A percentile compares a stretch with the other conserved stretches of the same genome.
Conservation (phyloP, 345 rosid genomes). For the Melaleuca quinquenervia region DNA sequence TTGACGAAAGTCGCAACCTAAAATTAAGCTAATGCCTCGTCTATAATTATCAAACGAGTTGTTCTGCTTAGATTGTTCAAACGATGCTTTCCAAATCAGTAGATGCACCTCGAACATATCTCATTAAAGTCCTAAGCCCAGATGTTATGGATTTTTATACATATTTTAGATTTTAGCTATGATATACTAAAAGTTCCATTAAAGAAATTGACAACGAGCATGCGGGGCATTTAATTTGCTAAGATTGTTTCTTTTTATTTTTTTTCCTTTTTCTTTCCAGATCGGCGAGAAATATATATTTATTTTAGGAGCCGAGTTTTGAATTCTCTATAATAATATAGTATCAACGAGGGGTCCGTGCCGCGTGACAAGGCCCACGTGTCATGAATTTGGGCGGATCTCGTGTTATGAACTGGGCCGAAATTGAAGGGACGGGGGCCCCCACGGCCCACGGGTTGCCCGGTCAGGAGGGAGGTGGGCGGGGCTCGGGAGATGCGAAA, state of each 20-base stretch:
- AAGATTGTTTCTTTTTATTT: background rate
- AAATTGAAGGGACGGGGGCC: background rate
- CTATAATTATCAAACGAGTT: accelerated
- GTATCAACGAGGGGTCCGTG: too few relatives aligned
- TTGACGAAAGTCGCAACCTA: too few relatives aligned
- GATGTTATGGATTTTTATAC: background rate
- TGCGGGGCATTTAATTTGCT: background rate
- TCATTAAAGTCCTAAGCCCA: background rate
- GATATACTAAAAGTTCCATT: too few relatives aligned
- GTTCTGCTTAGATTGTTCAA: background rate
- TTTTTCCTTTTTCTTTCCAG: too few relatives aligned
- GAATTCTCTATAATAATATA: background rate
- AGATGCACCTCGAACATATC: accelerated
- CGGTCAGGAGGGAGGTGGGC: background rate
- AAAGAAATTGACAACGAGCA: background rate
- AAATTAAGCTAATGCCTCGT: too few relatives aligned
- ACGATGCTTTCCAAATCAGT: accelerated
- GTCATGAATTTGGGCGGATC: too few relatives aligned
- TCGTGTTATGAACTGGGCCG: background rate
- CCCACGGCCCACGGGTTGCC: too few relatives aligned
- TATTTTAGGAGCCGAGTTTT: accelerated
- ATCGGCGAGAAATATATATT: background rate
- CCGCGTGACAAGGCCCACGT: too few relatives aligned
- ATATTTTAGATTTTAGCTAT: too few relatives aligned
- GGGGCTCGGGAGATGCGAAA: background rate